A percentile compares a stretch with the other conserved stretches of the same genome.
phyloP scores from a whole-genome alignment of 78 protist species.

The Pirum gemmata region DNA sequence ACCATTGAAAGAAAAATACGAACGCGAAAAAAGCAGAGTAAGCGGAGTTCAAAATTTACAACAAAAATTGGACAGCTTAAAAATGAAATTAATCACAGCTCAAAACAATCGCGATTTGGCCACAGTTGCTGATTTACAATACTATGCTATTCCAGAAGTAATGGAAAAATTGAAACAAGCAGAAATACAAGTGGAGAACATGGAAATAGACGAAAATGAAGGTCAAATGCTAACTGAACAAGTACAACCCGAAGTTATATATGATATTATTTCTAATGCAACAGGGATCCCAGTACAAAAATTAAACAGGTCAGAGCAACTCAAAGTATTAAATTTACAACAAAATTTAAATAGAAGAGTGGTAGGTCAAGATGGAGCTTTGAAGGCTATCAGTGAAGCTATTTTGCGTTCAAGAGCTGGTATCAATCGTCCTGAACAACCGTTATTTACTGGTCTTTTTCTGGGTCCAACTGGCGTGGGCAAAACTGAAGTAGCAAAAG shows the following conservation, averaged over 20 bases:
- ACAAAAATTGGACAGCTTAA: constrained; percentile 64
- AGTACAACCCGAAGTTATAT: constrained; percentile 69
- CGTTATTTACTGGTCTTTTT: constrained; percentile 88
- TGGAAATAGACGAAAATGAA: background rate
- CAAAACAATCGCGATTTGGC: constrained; percentile 71
- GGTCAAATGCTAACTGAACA: constrained; percentile 51
- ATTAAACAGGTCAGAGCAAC: constrained; percentile 69
- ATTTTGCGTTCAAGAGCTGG: constrained; percentile 87
- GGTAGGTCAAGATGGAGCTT: constrained; percentile 94
- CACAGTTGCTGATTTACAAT: constrained; percentile 77
- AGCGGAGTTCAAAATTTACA: constrained; percentile 61
- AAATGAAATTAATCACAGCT: constrained; percentile 68
- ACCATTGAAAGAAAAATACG: constrained; percentile 53
- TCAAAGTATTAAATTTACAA: constrained; percentile 69
- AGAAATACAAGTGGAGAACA: constrained; percentile 19
- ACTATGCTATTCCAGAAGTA: constrained; percentile 82
- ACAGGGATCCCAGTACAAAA: constrained; percentile 93
- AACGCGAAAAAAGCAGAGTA: constrained; percentile 71
- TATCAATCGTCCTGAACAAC: constrained; percentile 69
- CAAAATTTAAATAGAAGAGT: constrained; percentile 77
- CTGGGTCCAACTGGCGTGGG: constrained; percentile 89
- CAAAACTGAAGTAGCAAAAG: constrained; percentile 73
- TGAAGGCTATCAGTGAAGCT: constrained; percentile 86
- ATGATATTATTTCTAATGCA: constrained; percentile 78
- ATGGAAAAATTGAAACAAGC: constrained; percentile 54